phyloP scores from a whole-genome alignment of 2,329 filamentous ascomycete species.

The Phaeoacremonium minimum region DNA sequence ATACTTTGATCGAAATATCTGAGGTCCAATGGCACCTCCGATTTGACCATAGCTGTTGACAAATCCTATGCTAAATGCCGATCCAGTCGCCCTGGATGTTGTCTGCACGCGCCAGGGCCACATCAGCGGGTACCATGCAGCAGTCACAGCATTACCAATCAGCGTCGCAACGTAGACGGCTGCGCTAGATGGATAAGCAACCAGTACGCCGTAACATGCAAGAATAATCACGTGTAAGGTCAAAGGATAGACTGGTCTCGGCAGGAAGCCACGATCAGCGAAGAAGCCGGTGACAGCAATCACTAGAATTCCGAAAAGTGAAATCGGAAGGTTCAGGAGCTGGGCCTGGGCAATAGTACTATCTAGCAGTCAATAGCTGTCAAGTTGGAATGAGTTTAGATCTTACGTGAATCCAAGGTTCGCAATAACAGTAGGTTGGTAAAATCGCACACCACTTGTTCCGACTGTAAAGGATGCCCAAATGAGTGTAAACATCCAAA shows the following conservation, averaged over 20 bases:
- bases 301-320: slow-evolving; percentile 32
- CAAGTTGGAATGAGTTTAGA: too few relatives aligned
- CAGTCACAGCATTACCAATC: slow-evolving; percentile 34
- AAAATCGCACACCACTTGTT: slow-evolving; percentile 36
- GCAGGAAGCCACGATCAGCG: slow-evolving; percentile 35
- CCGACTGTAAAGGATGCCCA: slow-evolving; percentile 43
- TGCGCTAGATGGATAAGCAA: slow-evolving; percentile 38
- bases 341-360: slow-evolving; percentile 41
- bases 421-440: slow-evolving; percentile 33
- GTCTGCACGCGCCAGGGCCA: slow-evolving; percentile 49
- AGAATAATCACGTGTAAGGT: slow-evolving; percentile 35
- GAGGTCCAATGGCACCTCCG: slow-evolving; percentile 40
- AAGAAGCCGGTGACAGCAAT: slow-evolving; percentile 35
- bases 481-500: slow-evolving; percentile 39
- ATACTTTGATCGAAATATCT: slow-evolving; percentile 38
- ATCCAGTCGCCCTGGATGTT: slow-evolving; percentile 38
- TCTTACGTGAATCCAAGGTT: slow-evolving; percentile 35
- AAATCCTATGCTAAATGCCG: slow-evolving; percentile 45
- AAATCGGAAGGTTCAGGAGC: slow-evolving; percentile 43
- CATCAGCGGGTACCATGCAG: slow-evolving; percentile 43
- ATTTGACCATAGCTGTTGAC: slow-evolving; percentile 46
- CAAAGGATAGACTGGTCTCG: slow-evolving; percentile 37
- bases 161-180: slow-evolving; percentile 42
- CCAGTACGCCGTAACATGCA: slow-evolving; percentile 38
- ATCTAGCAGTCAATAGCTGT: too few relatives aligned